These are phyloP conservation scores for Sclerotiophoma versabilis DNA, from an alignment of 2,329 filamentous ascomycete species.

Conservation along the genomic window DNA sequence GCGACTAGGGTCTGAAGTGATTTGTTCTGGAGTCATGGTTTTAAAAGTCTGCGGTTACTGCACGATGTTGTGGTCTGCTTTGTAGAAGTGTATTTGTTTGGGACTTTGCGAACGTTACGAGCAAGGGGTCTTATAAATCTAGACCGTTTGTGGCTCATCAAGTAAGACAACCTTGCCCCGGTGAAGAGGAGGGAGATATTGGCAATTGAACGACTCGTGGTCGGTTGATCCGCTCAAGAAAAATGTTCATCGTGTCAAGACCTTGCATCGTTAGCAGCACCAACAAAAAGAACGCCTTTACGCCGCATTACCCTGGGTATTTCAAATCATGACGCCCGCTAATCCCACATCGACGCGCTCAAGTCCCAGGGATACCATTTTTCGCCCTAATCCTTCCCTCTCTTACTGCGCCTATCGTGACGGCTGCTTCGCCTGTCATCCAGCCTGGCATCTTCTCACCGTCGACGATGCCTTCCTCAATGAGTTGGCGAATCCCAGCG, in stretches of 20 bases:
- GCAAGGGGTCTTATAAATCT: no score
- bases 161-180: no score
- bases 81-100: no score
- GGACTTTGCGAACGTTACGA: no score
- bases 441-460: slow-evolving; percentile 83
- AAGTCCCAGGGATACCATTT: slow-evolving; percentile 33
- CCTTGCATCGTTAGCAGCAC: neutral
- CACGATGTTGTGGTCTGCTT: no score
- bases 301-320: slow-evolving; percentile 35
- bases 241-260: neutral
- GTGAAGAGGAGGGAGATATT: no score
- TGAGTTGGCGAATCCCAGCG: slow-evolving; percentile 77
- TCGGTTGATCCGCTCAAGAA: neutral
- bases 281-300: slow-evolving; percentile 20
- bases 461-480: slow-evolving; percentile 78
- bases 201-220: neutral
- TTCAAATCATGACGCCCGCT: slow-evolving; percentile 25
- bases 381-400: slow-evolving; percentile 65
- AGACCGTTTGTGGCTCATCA: no score
- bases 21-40: no score
- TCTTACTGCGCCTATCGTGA: slow-evolving; percentile 74
- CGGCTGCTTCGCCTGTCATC: slow-evolving; percentile 87
- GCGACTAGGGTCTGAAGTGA: no score
- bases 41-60: no score
- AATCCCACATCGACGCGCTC: slow-evolving; percentile 14